Evolutionary conservation across 78 protist genomes (phyloP), one percentile per base, ranked within the genome.

Genomic region (Salpingoeca rosetta): DNA sequence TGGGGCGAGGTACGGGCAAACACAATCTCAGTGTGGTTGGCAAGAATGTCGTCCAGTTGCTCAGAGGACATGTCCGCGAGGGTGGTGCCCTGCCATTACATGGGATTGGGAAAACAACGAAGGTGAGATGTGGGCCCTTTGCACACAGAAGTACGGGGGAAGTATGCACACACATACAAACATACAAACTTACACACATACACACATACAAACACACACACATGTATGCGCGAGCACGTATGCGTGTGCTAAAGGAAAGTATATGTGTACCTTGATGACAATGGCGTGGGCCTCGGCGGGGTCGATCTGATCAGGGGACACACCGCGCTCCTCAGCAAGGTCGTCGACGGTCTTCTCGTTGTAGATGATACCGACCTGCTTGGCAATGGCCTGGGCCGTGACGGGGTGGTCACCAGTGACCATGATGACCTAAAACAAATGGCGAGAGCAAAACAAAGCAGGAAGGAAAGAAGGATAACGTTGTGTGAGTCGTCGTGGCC

Each of bases 371-470:
- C 90, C 91, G 40, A 96, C 88, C 84, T 89, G 0, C 42, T 76
- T 39, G 28, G 99, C 98, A 85, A 98, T 98, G 77, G 99, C 97
- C 1, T 38, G 45, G 37, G 99, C 99, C 7, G 99, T 97, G 82
- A 73, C 82, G 31, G 98, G 94, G 86, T 97, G 98, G 84, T 98
- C 99, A n/a, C 99, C 99, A 28, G 99, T 98, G 24, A 97, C 97
- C 99, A 98, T 98, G 84, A 88, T 81, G 51, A 97, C n/a, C n/a
- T n/a, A n/a, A n/a, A n/a, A n/a, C n/a, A n/a, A n/a, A n/a, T n/a
- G n/a, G n/a, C n/a, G n/a, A n/a, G n/a, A n/a, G n/a, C n/a, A n/a
- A n/a, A n/a, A n/a, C n/a, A n/a, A n/a, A n/a, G n/a, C n/a, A n/a
- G n/a, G n/a, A n/a, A n/a, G n/a, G n/a, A n/a, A n/a, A n/a, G n/a